phyloP scores from a whole-genome alignment of 768 basidiomycete species.

The Trametes elegans region DNA sequence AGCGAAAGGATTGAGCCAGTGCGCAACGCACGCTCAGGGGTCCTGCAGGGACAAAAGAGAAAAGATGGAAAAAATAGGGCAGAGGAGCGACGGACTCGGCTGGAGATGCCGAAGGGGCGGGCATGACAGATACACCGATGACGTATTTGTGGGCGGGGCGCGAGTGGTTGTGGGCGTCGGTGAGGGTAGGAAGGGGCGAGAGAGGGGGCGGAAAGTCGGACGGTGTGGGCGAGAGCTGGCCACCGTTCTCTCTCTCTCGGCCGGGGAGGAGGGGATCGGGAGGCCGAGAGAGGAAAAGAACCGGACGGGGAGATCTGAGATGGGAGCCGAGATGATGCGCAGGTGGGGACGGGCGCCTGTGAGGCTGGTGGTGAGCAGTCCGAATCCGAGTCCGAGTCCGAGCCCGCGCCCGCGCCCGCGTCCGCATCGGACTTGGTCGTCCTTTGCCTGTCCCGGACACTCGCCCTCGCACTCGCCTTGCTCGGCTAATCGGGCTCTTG shows the following conservation, averaged over 20 bases:
- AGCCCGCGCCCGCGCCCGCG: too few relatives aligned
- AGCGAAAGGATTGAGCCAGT: background rate
- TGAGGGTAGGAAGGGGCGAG: background rate
- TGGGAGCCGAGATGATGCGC: conserved; percentile 23
- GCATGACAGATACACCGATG: background rate
- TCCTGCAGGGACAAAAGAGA: too few relatives aligned
- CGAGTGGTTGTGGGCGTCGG: background rate
- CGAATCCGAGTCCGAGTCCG: background rate
- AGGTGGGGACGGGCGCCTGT: background rate
- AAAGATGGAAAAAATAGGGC: background rate
- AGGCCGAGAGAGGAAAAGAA: conserved; percentile 11
- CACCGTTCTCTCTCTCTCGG: too few relatives aligned
- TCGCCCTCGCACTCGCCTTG: background rate
- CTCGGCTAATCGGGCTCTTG: conserved; percentile 2
- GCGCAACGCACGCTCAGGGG: background rate
- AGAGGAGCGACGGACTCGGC: background rate
- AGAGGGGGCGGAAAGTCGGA: background rate
- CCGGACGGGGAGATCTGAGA: conserved; percentile 26
- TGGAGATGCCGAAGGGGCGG: background rate
- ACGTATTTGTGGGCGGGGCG: background rate
- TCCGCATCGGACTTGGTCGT: background rate
- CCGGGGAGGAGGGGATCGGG: background rate
- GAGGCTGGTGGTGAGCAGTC: background rate
- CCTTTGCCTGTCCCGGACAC: background rate
- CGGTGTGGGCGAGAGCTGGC: background rate